Conservation (phyloP, 2,329 filamentous ascomycete species). For the Penicillium psychrosexuale region DNA sequence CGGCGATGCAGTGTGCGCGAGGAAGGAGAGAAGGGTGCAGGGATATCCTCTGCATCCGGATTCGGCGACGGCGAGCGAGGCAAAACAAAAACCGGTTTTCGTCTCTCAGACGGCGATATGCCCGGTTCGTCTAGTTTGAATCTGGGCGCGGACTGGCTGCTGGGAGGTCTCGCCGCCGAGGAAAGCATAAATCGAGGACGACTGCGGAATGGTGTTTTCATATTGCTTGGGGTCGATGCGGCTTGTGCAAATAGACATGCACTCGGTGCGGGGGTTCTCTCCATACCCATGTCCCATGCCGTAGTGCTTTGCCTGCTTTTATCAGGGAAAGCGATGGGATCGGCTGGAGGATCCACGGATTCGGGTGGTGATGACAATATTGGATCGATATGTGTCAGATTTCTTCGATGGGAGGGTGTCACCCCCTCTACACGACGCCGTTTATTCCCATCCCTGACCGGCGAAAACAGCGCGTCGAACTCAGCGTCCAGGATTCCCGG, state of each 20-base stretch:
- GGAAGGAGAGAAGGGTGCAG: conserved; percentile 38
- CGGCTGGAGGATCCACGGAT: background rate
- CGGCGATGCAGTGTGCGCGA: conserved; percentile 31
- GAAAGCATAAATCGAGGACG: conserved; percentile 31
- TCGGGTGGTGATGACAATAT: conserved; percentile 24
- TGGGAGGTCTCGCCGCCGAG: conserved; percentile 23
- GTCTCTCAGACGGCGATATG: conserved; percentile 18
- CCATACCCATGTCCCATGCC: conserved; percentile 3
- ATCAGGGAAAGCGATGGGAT: conserved; percentile 6
- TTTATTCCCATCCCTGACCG: conserved; percentile 29
- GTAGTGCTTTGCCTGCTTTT: conserved; percentile 6
- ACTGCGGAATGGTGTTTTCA: conserved; percentile 24
- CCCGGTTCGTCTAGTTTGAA: conserved; percentile 14
- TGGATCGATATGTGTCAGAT: conserved; percentile 3
- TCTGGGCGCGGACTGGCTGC: conserved; percentile 14
- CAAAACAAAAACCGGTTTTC: conserved; percentile 39
- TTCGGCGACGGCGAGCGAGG: conserved; percentile 37
- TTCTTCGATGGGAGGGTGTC: background rate
- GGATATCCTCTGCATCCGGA: conserved; percentile 20
- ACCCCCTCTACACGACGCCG: conserved; percentile 28
- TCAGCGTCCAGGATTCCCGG: conserved; percentile 20
- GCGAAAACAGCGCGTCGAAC: conserved; percentile 32
- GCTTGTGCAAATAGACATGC: conserved; percentile 5
- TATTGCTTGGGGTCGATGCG: conserved; percentile 14
- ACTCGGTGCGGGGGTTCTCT: conserved; percentile 7